Base-by-base conservation (phyloP, 805 yeast genomes). In the Ogataea trehaloabstinens region DNA sequence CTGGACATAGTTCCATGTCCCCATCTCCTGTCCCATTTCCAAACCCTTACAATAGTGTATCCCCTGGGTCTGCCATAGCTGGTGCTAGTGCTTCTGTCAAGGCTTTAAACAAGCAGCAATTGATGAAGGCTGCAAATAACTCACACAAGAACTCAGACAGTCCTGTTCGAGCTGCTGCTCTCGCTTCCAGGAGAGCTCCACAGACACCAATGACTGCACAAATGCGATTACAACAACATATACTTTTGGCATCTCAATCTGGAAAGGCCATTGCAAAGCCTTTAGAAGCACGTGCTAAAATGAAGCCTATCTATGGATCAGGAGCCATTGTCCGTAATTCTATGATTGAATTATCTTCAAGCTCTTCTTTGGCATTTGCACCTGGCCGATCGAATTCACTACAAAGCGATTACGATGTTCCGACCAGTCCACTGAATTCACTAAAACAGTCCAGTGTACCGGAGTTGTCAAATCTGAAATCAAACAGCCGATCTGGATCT, bases 151-250 rank as follows among this genome's bases (percentile, higher is more conserved):
- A 19, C 21, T 11, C 22, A 6, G 22, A 30, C 22, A 19, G 22
- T 16, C 33, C 20, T 21, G 54, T 48, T 6, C 55, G 54, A 12
- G 47, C 58, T 7, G 46, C 51, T 12, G 56, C 61, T 4, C 33
- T 47, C 17, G 52, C 51, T 4, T 42, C 50, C 3, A 54, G 38
- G 28, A 49, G 45, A 19, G 19, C 37, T 4, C 30, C 41, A 1
- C 41, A 41, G 6, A 49, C 40, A 20, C 54, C 55, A 2, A 25
- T 57, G 11, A 53, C 61, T 6, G 69, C 68, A 1, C 61, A 61
- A 28, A 66, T 63, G 37, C 49, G 68, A 35, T 41, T 64, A 17
- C 68, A 64, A 31, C 60, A 55, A 38, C 67, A 62, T 35, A 64
- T 64, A 16, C 17, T 54, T 31, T 53, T 48, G 42, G 58, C 66